Conservation (phyloP, 768 basidiomycete species). For the Glaciozyma martinii region DNA sequence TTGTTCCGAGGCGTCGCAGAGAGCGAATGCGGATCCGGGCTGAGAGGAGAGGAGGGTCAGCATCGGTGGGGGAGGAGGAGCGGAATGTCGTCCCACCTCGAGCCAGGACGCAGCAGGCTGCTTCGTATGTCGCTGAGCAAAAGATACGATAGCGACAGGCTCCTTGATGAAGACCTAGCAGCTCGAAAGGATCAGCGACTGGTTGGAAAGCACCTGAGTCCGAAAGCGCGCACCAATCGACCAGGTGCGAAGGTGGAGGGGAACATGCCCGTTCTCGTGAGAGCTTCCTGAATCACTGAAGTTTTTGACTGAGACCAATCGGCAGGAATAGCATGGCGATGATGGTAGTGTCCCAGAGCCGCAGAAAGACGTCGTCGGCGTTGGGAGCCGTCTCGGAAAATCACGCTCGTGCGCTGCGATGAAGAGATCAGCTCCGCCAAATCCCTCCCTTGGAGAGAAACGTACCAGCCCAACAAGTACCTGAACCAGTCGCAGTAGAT, state of each 20-base stretch:
- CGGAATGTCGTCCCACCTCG: constrained; percentile 9
- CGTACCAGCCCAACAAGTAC: constrained; percentile 14
- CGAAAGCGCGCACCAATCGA: constrained; percentile 10
- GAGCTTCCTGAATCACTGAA: constrained; percentile 1
- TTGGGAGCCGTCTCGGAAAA: constrained; percentile 2
- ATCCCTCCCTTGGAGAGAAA: not conserved
- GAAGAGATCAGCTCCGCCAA: not conserved
- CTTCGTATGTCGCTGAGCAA: constrained; percentile 3
- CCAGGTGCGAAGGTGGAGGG: not conserved
- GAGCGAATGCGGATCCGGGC: no score
- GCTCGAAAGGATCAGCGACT: not conserved
- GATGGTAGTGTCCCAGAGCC: not conserved
- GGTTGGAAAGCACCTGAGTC: no score
- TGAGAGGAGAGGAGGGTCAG: no score
- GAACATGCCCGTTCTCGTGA: constrained; percentile 8
- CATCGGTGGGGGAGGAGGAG: constrained; percentile 2
- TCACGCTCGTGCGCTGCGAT: constrained; percentile 16
- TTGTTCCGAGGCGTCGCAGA: no score
- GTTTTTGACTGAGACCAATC: not conserved
- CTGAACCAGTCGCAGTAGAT: constrained; percentile 16
- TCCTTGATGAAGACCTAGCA: constrained; percentile 19
- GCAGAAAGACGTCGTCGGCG: constrained; percentile 15
- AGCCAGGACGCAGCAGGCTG: constrained; percentile 4
- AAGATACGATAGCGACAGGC: not conserved
- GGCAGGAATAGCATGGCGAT: constrained; percentile 14